Conservation (phyloP, 495 filamentous ascomycete species). For the Penicillium bovifimosum region DNA sequence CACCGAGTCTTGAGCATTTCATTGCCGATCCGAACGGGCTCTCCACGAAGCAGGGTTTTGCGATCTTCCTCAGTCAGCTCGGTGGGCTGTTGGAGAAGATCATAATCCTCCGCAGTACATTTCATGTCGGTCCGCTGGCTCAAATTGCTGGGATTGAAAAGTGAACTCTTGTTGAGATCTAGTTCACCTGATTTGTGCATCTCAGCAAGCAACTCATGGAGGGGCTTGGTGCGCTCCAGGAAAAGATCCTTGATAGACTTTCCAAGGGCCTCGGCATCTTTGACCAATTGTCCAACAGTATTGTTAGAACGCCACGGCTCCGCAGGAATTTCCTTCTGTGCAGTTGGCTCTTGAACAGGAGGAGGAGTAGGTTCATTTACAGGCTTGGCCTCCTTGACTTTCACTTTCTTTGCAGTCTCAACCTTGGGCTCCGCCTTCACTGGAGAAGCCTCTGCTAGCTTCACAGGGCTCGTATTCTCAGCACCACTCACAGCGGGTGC, state of each 20-base stretch:
- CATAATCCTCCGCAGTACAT: slow-evolving; percentile 41
- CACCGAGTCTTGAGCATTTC: slow-evolving; percentile 40
- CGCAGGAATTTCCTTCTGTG: slow-evolving; percentile 19
- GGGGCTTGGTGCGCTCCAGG: slow-evolving; percentile 34
- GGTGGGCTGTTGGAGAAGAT: slow-evolving; percentile 31
- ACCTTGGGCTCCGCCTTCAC: slow-evolving; percentile 28
- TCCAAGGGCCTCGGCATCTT: slow-evolving; percentile 35
- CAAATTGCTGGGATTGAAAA: slow-evolving; percentile 52
- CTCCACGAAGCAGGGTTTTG: slow-evolving; percentile 37
- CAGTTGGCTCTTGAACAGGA: slow-evolving; percentile 29
- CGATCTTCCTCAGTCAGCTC: slow-evolving; percentile 38
- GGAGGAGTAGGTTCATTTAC: slow-evolving; percentile 26
- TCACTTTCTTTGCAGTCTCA: slow-evolving; percentile 28
- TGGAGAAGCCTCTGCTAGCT: slow-evolving; percentile 16
- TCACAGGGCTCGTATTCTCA: slow-evolving; percentile 32
- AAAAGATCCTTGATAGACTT: slow-evolving; percentile 37
- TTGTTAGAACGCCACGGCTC: slow-evolving; percentile 43
- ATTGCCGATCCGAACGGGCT: slow-evolving; percentile 33
- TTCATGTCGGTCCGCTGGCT: slow-evolving; percentile 49
- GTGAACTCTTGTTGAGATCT: slow-evolving; percentile 44
- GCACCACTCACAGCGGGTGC: slow-evolving; percentile 29
- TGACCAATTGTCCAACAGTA: slow-evolving; percentile 36
- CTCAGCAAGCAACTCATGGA: slow-evolving; percentile 43
- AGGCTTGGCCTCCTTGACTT: slow-evolving; percentile 32
- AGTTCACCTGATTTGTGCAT: slow-evolving; percentile 46